Conservation (phyloP, 768 basidiomycete genomes). For the Rhodotorula paludigena region DNA sequence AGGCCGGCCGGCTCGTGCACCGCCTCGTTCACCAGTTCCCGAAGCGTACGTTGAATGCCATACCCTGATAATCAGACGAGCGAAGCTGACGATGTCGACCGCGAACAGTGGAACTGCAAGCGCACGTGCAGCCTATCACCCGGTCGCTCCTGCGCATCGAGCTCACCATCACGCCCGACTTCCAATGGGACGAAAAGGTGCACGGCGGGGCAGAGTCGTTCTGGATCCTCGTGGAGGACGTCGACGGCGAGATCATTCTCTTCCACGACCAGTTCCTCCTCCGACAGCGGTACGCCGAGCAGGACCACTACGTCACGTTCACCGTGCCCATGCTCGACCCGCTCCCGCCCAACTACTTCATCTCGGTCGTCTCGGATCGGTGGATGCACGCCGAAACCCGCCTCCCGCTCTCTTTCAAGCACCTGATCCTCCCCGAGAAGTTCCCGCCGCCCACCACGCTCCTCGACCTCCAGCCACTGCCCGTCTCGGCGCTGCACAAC, state of each 20-base stretch:
- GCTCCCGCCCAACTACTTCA: conserved; percentile 96
- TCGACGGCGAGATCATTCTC: conserved; percentile 91
- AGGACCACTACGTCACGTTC: conserved; percentile 89
- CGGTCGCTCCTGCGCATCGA: conserved; percentile 87
- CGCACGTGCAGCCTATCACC: conserved; percentile 94
- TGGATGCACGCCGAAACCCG: conserved; percentile 95
- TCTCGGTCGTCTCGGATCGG: conserved; percentile 86
- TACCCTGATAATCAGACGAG: too few relatives aligned
- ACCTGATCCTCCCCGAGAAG: conserved; percentile 92
- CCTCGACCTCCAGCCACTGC: conserved; percentile 84
- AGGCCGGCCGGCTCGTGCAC: conserved; percentile 86
- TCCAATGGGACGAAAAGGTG: conserved; percentile 93
- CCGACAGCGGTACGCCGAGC: conserved; percentile 79
- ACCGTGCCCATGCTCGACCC: conserved; percentile 97
- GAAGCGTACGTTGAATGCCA: conserved; percentile 63
- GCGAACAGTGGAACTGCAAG: conserved; percentile 57
- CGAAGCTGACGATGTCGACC: neutral
- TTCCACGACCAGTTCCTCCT: conserved; percentile 92
- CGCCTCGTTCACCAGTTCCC: conserved; percentile 94
- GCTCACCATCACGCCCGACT: conserved; percentile 91
- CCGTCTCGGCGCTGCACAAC: conserved; percentile 86
- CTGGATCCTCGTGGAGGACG: conserved; percentile 90
- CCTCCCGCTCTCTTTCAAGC: conserved; percentile 93
- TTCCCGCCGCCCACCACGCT: conserved; percentile 89
- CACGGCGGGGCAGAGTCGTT: conserved; percentile 86